phyloP scores from a whole-genome alignment of 2,329 filamentous ascomycete genomes.

The Colletotrichum sp. region DNA sequence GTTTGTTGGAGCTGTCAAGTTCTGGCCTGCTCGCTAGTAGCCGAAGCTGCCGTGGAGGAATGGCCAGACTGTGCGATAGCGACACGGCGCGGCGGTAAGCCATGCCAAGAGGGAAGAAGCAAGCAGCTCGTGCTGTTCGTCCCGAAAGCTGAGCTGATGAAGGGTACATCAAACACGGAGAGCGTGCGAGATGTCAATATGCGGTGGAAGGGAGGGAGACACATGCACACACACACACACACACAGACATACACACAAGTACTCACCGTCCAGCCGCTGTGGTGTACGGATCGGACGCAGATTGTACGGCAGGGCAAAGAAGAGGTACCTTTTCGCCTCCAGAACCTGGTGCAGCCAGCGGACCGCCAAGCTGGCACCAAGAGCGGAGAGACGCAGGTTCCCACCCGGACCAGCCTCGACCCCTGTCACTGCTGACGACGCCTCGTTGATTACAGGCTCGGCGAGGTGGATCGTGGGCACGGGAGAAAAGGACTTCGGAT shows the following conservation, averaged over 20 bases:
- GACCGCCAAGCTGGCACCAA: conserved; percentile 16
- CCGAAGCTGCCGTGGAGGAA: not conserved
- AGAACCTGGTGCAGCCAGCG: not conserved
- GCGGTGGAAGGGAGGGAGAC: not conserved
- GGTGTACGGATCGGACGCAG: not conserved
- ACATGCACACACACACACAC: not conserved
- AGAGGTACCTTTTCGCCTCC: not conserved
- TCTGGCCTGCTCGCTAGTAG: not conserved
- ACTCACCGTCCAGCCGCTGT: not conserved
- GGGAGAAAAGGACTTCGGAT: not conserved
- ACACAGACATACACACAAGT: not conserved
- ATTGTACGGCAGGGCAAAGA: not conserved
- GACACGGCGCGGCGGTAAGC: not conserved
- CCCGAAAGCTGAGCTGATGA: not conserved
- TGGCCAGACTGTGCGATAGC: not conserved
- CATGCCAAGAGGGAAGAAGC: conserved; percentile 4
- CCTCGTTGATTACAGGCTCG: conserved; percentile 20
- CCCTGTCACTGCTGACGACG: conserved; percentile 20
- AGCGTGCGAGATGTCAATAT: not conserved
- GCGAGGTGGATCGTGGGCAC: conserved; percentile 15
- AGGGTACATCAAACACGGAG: not conserved
- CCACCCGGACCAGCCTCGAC: not conserved
- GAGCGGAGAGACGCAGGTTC: conserved; percentile 15
- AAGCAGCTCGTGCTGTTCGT: not conserved
- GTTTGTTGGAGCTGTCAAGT: not conserved